phyloP scores from a whole-genome alignment of 2,329 filamentous ascomycete genomes.

The Lasiodiplodia theobromae region DNA sequence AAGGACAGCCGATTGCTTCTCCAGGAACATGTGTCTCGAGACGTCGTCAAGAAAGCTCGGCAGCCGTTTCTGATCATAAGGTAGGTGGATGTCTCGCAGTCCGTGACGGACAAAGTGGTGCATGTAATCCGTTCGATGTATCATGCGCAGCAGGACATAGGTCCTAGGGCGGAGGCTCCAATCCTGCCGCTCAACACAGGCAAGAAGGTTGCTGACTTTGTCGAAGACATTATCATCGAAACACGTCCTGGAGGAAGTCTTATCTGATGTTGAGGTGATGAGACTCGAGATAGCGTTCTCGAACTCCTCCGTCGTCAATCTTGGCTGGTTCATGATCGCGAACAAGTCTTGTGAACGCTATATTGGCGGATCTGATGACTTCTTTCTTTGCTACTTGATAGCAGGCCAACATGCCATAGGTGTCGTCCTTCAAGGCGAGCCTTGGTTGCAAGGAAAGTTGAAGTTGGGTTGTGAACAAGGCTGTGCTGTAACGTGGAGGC shows the following conservation, averaged over 20 bases:
- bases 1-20: no score
- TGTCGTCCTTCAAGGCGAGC: not conserved
- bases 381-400: no score
- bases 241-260: not conserved
- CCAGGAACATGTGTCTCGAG: no score
- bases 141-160: conserved; percentile 40
- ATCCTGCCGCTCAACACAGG: not conserved
- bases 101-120: not conserved
- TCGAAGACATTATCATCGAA: not conserved
- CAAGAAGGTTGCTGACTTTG: not conserved
- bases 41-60: not conserved
- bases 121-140: conserved; percentile 33
- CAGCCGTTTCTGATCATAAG: not conserved
- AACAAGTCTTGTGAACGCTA: not conserved
- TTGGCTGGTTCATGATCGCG: not conserved
- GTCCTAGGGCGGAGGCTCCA: conserved; percentile 37
- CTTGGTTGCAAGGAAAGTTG: not conserved
- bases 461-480: not conserved
- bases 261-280: not conserved
- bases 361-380: no score
- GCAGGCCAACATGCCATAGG: not conserved
- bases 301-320: not conserved
- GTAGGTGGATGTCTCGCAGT: not conserved
- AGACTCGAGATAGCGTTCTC: not conserved
- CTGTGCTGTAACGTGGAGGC: not conserved